Conservation (phyloP, 2,329 filamentous ascomycete genomes). For the Cordyceps javanica region DNA sequence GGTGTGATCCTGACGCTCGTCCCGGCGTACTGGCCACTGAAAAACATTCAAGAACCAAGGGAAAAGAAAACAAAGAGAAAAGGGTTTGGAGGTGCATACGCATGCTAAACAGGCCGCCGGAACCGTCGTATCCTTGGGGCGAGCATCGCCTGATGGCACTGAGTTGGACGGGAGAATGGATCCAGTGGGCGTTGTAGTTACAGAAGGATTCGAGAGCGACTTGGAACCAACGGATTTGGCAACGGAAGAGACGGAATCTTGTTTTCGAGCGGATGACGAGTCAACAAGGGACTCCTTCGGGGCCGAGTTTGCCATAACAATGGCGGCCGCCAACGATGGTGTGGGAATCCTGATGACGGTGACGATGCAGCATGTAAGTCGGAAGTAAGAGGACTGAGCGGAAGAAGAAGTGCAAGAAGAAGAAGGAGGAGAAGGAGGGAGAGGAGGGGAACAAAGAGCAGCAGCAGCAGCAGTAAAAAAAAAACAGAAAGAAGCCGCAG, state of each 20-base stretch:
- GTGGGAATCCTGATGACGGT: not conserved
- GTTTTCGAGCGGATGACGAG: not conserved
- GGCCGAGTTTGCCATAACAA: conserved; percentile 6
- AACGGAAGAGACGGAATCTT: not conserved
- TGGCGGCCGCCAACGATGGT: not conserved
- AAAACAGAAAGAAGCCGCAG: not conserved
- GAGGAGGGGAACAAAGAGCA: too few species aligned
- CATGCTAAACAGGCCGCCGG: conserved; percentile 51
- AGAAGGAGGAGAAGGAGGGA: not conserved
- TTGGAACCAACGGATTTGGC: not conserved
- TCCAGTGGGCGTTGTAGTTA: not conserved
- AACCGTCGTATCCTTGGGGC: conserved; percentile 28
- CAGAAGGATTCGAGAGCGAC: not conserved
- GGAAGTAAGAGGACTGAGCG: not conserved
- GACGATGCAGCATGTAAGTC: not conserved
- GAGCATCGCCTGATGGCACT: conserved; percentile 16
- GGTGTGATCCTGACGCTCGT: conserved; percentile 12
- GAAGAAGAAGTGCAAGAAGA: not conserved
- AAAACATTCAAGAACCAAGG: not conserved
- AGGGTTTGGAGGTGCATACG: conserved; percentile 33
- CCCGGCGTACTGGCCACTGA: conserved; percentile 1
- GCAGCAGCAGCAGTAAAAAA: not conserved
- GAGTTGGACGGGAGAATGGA: conserved; percentile 19
- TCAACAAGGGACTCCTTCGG: not conserved
- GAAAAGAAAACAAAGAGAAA: not conserved